A percentile compares a stretch with the other conserved stretches of the same genome.
Conservation (phyloP, 129 eudicot species). For the Artemisia argyi region DNA sequence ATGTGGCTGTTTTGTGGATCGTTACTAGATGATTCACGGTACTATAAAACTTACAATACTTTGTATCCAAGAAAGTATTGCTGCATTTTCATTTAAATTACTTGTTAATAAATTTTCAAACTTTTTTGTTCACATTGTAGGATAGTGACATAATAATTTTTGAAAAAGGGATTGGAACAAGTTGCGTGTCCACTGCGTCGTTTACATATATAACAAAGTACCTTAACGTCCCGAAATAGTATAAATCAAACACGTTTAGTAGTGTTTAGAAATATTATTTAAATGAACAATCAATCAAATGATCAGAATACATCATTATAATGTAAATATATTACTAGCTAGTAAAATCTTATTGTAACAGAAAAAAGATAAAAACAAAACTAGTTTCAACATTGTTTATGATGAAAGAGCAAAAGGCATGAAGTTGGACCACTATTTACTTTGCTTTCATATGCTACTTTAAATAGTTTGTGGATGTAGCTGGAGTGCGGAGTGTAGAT, state of each 20-base stretch:
- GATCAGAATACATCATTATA: no score
- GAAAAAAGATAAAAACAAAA: not conserved
- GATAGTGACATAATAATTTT: not conserved
- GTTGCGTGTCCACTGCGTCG: not conserved
- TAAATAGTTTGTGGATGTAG: conserved; percentile 5
- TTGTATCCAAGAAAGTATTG: not conserved
- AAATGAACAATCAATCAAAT: no score
- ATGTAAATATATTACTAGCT: not conserved
- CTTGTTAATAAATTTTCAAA: not conserved
- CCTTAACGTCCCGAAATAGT: no score
- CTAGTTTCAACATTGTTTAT: not conserved
- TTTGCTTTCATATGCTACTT: not conserved
- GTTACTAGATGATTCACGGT: no score
- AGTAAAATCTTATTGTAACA: not conserved
- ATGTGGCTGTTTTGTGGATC: no score
- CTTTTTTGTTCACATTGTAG: not conserved
- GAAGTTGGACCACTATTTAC: not conserved
- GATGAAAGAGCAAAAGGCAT: not conserved
- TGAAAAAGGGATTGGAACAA: not conserved
- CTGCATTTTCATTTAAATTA: not conserved
- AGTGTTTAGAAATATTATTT: not conserved
- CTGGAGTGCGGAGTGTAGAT: not conserved
- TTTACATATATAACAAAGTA: not conserved
- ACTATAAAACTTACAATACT: no score
- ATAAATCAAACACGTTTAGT: no score